A percentile compares a stretch with the other conserved stretches of the same genome.
Evolutionary conservation across 768 basidiomycete genomes (phyloP).

Genomic region (Fomitopsis pulvina): DNA sequence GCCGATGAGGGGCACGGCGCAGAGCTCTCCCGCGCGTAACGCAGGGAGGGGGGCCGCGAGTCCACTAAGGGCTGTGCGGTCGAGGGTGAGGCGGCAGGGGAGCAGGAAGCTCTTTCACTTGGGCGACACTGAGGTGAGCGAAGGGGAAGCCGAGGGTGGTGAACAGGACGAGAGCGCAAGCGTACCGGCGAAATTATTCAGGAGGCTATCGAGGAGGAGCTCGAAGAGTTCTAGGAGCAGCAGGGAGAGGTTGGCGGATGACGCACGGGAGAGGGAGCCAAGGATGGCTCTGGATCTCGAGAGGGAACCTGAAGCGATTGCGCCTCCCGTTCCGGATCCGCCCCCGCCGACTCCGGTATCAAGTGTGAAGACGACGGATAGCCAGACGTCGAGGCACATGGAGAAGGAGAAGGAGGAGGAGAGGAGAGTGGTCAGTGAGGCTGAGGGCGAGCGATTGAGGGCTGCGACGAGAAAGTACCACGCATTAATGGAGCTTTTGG

Average conservation of each 20-base stretch:
- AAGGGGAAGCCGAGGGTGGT: conserved; percentile 6
- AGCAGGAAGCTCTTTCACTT: conserved; percentile 16
- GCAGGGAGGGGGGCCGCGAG: background rate
- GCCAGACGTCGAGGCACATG: background rate
- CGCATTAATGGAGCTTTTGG: conserved; percentile 77
- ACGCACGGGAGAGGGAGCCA: background rate
- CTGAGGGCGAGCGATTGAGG: conserved; percentile 3
- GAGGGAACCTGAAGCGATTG: background rate
- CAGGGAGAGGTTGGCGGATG: background rate
- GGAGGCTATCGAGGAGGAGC: conserved; percentile 3
- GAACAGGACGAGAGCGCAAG: conserved; percentile 1
- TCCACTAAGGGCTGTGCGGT: background rate
- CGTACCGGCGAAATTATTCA: background rate
- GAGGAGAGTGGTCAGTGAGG: conserved; percentile 7
- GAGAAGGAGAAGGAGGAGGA: conserved; percentile 3
- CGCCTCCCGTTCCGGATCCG: background rate
- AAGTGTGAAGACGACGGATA: background rate
- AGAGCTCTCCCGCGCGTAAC: background rate
- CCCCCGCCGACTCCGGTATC: background rate
- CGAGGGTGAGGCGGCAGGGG: background rate
- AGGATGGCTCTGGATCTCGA: background rate
- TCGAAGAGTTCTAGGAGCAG: conserved; percentile 1
- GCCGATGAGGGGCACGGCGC: background rate
- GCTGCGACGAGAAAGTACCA: conserved; percentile 38
- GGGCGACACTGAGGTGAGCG: conserved; percentile 9